Conservation (phyloP, 371 early-diverging fungal species). For the Chytridiales sp. region DNA sequence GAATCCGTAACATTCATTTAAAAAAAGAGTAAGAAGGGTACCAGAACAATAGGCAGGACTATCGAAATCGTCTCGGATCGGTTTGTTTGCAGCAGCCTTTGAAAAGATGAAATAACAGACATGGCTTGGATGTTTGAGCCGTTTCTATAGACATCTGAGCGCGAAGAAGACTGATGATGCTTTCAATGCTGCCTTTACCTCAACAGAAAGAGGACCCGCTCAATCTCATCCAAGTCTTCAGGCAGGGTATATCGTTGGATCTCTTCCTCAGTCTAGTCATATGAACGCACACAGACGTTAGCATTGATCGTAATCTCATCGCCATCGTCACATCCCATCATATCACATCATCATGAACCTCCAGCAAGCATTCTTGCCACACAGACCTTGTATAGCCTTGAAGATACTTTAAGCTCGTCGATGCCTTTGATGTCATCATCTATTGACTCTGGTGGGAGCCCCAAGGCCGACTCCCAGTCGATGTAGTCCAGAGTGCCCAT, state of each 20-base stretch:
- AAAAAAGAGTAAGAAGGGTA: constrained; percentile 9
- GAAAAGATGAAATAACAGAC: constrained; percentile 21
- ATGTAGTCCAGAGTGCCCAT: too few relatives aligned
- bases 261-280: constrained; percentile 47
- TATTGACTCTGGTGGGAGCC: constrained; percentile 31
- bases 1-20: neutral
- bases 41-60: constrained; percentile 36
- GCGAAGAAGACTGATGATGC: too few relatives aligned
- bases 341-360: too few relatives aligned
- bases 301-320: too few relatives aligned
- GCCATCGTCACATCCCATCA: too few relatives aligned
- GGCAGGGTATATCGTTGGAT: constrained; percentile 36
- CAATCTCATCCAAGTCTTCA: constrained; percentile 42
- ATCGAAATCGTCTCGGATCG: constrained; percentile 22
- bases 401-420: constrained; percentile 43
- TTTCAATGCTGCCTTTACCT: too few relatives aligned
- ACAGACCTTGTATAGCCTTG: constrained; percentile 41
- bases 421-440: constrained; percentile 49
- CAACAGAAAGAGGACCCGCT: constrained; percentile 32
- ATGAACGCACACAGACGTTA: too few relatives aligned
- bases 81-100: constrained; percentile 22
- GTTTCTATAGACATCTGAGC: constrained; percentile 24
- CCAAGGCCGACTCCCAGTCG: constrained; percentile 45
- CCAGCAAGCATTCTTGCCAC: neutral
- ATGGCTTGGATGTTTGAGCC: constrained; percentile 34